Percentiles rank a stretch among this genome's conserved stretches.
phyloP scores from a whole-genome alignment of 441 rosid genomes.

The Hura crepitans region DNA sequence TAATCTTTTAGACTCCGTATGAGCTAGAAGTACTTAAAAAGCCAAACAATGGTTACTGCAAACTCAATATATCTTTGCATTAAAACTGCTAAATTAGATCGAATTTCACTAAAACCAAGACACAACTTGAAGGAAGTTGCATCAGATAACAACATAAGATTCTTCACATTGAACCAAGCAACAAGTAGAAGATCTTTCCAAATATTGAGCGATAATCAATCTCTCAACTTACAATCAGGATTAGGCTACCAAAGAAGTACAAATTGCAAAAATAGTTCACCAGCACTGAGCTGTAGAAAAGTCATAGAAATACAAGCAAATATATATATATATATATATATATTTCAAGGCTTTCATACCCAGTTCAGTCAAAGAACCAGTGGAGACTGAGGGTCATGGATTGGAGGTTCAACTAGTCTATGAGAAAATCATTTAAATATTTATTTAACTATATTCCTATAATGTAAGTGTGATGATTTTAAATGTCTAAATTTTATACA shows the following conservation, averaged over 20 bases:
- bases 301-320: not conserved
- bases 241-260: not conserved
- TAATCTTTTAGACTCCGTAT: not conserved
- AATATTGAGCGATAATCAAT: not conserved
- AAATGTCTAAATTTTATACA: too few relatives aligned
- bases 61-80: not conserved
- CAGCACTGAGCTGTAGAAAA: not conserved
- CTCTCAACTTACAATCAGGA: not conserved
- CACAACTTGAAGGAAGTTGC: not conserved
- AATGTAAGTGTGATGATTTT: too few relatives aligned
- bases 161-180: not conserved
- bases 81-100: not conserved
- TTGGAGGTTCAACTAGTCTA: too few relatives aligned
- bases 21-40: not conserved
- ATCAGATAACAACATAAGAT: not conserved
- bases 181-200: not conserved
- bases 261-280: not conserved
- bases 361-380: too few relatives aligned
- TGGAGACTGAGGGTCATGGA: too few relatives aligned
- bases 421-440: too few relatives aligned
- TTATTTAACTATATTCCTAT: too few relatives aligned
- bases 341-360: too few relatives aligned
- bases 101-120: constrained; percentile 6
- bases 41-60: not conserved
- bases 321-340: too few relatives aligned